Percentiles rank a stretch among this genome's conserved stretches.
phyloP scores from a whole-genome alignment of 805 yeast species.

The Saccharomycopsis fodiens region DNA sequence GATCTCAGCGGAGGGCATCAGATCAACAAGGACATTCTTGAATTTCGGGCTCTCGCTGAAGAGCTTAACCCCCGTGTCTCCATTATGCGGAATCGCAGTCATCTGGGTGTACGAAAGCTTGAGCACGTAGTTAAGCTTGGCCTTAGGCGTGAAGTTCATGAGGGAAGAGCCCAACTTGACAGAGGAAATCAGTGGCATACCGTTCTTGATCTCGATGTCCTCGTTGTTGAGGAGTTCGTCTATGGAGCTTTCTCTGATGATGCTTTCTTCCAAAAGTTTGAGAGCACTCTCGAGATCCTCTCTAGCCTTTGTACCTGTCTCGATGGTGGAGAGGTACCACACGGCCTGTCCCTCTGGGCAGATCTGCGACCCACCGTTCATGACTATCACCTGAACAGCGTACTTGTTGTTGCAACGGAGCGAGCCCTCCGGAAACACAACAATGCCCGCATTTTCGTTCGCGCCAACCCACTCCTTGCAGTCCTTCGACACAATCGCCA shows the following conservation, averaged over 20 bases:
- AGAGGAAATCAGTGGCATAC: slow-evolving; percentile 56
- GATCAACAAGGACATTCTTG: slow-evolving; percentile 28
- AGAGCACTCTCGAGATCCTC: slow-evolving; percentile 76
- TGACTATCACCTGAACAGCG: slow-evolving; percentile 81
- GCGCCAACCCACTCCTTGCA: slow-evolving; percentile 91
- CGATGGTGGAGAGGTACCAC: slow-evolving; percentile 84
- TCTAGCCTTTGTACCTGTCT: slow-evolving; percentile 61
- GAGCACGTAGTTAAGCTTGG: slow-evolving; percentile 52
- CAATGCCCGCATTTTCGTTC: slow-evolving; percentile 76
- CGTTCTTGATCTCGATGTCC: slow-evolving; percentile 50
- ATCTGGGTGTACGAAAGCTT: slow-evolving; percentile 56
- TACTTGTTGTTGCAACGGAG: slow-evolving; percentile 54
- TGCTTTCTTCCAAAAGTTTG: slow-evolving; percentile 67
- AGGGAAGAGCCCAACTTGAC: slow-evolving; percentile 81
- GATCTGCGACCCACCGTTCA: slow-evolving; percentile 82
- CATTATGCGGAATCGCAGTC: slow-evolving; percentile 49
- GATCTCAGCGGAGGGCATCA: slow-evolving; percentile 77
- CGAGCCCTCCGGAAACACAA: slow-evolving; percentile 86
- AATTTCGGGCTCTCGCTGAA: slow-evolving; percentile 27
- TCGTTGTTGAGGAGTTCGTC: slow-evolving; percentile 33
- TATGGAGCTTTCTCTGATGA: slow-evolving; percentile 65
- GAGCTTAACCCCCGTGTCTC: slow-evolving; percentile 38
- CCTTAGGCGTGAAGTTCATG: slow-evolving; percentile 77
- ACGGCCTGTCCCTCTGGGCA: slow-evolving; percentile 82
- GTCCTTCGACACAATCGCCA: slow-evolving; percentile 75